Base-by-base conservation (phyloP, 2,329 filamentous ascomycete species). In the Alternaria angustiovoidea region DNA sequence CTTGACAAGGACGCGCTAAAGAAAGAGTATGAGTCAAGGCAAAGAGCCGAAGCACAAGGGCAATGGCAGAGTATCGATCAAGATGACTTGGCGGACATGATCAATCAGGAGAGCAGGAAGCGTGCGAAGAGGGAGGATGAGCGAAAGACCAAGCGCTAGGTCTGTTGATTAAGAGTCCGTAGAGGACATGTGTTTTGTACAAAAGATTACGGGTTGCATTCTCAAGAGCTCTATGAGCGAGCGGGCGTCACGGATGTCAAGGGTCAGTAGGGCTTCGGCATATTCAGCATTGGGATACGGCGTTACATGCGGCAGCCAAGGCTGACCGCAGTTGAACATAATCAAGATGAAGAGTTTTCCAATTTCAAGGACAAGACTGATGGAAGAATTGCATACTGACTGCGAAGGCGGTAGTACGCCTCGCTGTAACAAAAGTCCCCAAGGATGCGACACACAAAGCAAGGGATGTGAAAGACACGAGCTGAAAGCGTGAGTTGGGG, bases 61-160 rank as follows among this genome's bases (percentile, higher is more conserved):
- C 86, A 89, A 65, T 90, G 91, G 75, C 88, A 89, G 18, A 93
- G 90, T 87, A 87, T 88, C 59, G 90, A 90, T 79, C 92, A 96
- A 76, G 94, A 98, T 69, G 94, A 97, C 75, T 80, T 99, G 57
- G 94, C 90, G 71, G 92, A 97, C 73, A 96, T 99, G 92, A 97
- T 99, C 81, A 93, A 93, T 12, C 90, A 92, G 72, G 95, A 98
- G 81, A 93, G 89, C 74, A 87, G 93, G 66, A 98, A 98, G 86
- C 87, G 93, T 76, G 86, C 94, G 76, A 96, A 94, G 86, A 88
- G 91, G 66, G 94, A 97, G 70, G 89, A 92, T 30, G 93, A 96
- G 79, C 88, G 89, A 76, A 85, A 85, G 71, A 85, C 87, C 65
- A 89, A 90, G 83, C 72, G 80, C 58, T 77, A 64, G 70, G 57